Conservation (phyloP, 441 rosid genomes). For the Raphanus hybrid region DNA sequence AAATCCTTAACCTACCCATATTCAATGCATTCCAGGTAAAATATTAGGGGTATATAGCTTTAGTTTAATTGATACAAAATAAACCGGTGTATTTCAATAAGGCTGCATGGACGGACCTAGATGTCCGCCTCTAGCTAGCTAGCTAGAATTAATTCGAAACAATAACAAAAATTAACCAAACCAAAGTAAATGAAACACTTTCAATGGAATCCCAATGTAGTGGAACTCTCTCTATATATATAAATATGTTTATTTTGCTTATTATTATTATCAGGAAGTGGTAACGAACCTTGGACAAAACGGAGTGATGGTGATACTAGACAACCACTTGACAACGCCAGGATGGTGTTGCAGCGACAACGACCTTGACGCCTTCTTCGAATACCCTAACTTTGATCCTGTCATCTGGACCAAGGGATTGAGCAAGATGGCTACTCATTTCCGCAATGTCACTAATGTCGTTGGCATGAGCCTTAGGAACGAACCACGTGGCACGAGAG, state of each 20-base stretch:
- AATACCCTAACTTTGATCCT: conserved; percentile 60
- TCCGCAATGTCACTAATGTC: conserved; percentile 55
- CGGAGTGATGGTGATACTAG: no score
- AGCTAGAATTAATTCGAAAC: not conserved
- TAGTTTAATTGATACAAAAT: not conserved
- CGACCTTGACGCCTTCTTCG: no score
- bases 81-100: not conserved
- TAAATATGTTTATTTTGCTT: no score
- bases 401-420: conserved; percentile 71
- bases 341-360: no score
- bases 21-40: conserved; percentile 69
- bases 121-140: no score
- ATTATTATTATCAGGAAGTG: no score
- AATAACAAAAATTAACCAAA: not conserved
- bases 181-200: not conserved
- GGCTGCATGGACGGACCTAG: no score
- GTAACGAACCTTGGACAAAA: no score
- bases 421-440: conserved; percentile 61
- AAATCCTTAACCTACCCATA: conserved; percentile 62
- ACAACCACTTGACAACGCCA: no score
- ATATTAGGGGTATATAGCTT: not conserved
- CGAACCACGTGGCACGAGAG: conserved; percentile 77
- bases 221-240: no score
- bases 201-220: not conserved
- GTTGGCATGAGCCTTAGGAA: conserved; percentile 83